These are phyloP conservation scores for Apophysomyces trapeziformis DNA, from an alignment of 371 early-diverging fungal species.

Conservation along the genomic window DNA sequence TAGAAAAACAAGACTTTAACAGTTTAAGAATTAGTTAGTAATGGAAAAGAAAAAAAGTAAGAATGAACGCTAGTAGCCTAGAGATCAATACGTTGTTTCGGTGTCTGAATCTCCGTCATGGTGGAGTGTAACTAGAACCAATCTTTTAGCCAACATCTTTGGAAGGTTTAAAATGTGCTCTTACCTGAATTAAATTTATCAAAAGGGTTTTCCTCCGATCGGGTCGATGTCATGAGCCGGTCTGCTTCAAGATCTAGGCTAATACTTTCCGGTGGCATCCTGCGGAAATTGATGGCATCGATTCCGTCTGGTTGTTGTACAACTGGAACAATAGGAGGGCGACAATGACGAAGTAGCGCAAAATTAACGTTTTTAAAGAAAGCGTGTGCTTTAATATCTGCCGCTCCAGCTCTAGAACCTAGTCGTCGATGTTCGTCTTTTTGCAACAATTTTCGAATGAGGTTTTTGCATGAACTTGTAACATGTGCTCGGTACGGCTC, in stretches of 20 bases:
- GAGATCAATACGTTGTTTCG: slow-evolving; percentile 23
- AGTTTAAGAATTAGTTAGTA: background rate
- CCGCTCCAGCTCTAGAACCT: slow-evolving; percentile 89
- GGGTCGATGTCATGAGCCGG: slow-evolving; percentile 32
- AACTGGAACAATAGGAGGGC: slow-evolving; percentile 91
- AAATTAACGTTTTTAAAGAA: slow-evolving; percentile 94
- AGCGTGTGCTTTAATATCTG: slow-evolving; percentile 91
- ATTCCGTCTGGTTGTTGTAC: slow-evolving; percentile 57
- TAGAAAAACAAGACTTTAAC: background rate
- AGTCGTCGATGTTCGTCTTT: slow-evolving; percentile 88
- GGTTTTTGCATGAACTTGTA: slow-evolving; percentile 65
- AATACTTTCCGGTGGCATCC: slow-evolving; percentile 64
- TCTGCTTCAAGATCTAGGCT: slow-evolving; percentile 67
- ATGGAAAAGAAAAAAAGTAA: background rate
- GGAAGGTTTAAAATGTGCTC: slow-evolving; percentile 15
- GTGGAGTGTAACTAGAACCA: slow-evolving; percentile 56
- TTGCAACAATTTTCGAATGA: slow-evolving; percentile 83
- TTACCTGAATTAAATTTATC: slow-evolving; percentile 73
- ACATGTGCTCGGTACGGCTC: slow-evolving; percentile 34
- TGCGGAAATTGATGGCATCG: slow-evolving; percentile 74
- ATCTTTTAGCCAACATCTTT: background rate
- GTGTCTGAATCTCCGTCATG: slow-evolving; percentile 69
- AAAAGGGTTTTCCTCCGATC: slow-evolving; percentile 56
- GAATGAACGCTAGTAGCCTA: background rate
- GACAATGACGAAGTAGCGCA: slow-evolving; percentile 85